phyloP scores from a whole-genome alignment of 768 basidiomycete species.

The Termitomyces sp. region DNA sequence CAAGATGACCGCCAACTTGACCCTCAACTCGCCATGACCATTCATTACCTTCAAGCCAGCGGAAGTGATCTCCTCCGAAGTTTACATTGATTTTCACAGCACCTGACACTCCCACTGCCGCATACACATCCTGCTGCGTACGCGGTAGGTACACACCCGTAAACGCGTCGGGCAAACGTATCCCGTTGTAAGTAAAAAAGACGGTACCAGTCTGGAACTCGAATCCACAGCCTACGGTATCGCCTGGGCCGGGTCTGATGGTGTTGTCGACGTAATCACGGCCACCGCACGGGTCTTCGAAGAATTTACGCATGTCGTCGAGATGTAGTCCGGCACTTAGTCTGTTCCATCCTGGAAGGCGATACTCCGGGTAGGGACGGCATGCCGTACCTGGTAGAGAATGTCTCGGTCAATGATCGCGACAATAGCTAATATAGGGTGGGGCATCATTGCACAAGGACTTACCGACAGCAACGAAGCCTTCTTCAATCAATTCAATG shows the following conservation, averaged over 20 bases:
- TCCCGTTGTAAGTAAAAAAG: constrained; percentile 66
- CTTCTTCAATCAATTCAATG: constrained; percentile 40
- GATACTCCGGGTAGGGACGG: constrained; percentile 58
- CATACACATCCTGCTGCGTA: constrained; percentile 51
- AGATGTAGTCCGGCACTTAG: constrained; percentile 61
- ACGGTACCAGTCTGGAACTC: constrained; percentile 45
- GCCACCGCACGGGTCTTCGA: constrained; percentile 62
- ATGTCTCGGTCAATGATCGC: not conserved
- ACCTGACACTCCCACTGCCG: constrained; percentile 57
- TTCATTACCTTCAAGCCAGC: constrained; percentile 61
- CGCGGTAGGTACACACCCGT: constrained; percentile 54
- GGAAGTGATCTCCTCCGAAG: constrained; percentile 57
- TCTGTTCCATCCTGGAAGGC: constrained; percentile 70
- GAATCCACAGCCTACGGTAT: constrained; percentile 62
- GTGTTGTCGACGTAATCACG: constrained; percentile 40
- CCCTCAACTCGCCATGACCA: constrained; percentile 63
- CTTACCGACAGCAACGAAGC: constrained; percentile 55
- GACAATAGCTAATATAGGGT: not conserved
- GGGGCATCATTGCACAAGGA: not conserved
- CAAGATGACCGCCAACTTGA: constrained; percentile 52
- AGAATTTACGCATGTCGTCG: constrained; percentile 72
- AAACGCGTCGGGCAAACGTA: constrained; percentile 52
- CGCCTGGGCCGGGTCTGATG: constrained; percentile 33
- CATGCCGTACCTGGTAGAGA: constrained; percentile 50
- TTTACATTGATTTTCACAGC: constrained; percentile 53